Percentiles rank a stretch among this genome's conserved stretches.
phyloP scores from a whole-genome alignment of 2,329 filamentous ascomycete genomes.

The Harringtonia aguacate region DNA sequence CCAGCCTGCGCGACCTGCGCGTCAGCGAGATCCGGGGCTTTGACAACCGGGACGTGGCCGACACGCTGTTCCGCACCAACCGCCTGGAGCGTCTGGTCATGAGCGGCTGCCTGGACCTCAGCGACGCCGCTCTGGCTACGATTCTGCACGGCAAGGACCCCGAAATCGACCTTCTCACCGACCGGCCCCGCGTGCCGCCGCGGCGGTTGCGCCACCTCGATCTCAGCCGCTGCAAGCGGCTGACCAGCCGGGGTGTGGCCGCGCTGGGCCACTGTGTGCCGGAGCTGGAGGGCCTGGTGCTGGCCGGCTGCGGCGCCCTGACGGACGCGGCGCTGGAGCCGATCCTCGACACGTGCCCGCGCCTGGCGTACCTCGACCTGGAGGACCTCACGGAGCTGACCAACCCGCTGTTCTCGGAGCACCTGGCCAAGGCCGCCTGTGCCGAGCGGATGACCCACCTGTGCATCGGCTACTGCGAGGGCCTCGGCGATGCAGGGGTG shows the following conservation, averaged over 20 bases:
- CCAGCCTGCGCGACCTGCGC: slow-evolving; percentile 64
- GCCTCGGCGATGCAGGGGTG: slow-evolving; percentile 72
- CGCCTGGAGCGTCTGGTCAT: slow-evolving; percentile 73
- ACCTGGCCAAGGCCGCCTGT: slow-evolving; percentile 68
- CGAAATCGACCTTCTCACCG: slow-evolving; percentile 71
- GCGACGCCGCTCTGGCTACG: slow-evolving; percentile 59
- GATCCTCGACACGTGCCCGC: slow-evolving; percentile 64
- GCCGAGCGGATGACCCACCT: slow-evolving; percentile 64
- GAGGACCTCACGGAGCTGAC: slow-evolving; percentile 75
- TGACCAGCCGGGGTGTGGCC: slow-evolving; percentile 65
- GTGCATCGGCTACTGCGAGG: slow-evolving; percentile 84
- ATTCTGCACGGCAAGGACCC: slow-evolving; percentile 69
- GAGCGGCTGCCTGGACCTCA: slow-evolving; percentile 68
- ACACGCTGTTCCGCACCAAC: slow-evolving; percentile 68
- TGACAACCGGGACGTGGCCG: slow-evolving; percentile 60
- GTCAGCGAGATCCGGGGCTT: slow-evolving; percentile 77
- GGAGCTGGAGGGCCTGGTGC: slow-evolving; percentile 68
- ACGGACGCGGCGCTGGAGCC: slow-evolving; percentile 63
- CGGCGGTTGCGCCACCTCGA: slow-evolving; percentile 77
- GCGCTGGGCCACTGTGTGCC: slow-evolving; percentile 66
- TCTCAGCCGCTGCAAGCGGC: slow-evolving; percentile 62
- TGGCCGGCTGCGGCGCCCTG: slow-evolving; percentile 66
- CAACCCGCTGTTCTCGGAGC: slow-evolving; percentile 59
- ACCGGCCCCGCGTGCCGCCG: slow-evolving; percentile 62
- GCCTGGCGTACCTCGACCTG: slow-evolving; percentile 76